These are phyloP conservation scores for Pedinophyceae sp. DNA, from an alignment of 139 green algal species.

Conservation along the genomic window DNA sequence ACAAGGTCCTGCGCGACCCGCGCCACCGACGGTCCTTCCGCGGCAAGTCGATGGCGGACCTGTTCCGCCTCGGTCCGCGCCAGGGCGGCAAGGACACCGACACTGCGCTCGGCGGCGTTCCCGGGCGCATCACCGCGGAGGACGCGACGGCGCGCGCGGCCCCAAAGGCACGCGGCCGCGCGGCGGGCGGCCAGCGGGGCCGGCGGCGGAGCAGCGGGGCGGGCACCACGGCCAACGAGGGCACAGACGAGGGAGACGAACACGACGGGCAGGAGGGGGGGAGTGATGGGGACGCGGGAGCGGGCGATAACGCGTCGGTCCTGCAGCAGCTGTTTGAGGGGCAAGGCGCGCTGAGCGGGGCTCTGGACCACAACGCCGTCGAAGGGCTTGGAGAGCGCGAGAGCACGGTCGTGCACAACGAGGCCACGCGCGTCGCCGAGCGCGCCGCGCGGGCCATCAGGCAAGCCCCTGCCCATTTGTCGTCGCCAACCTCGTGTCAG, in stretches of 20 bases:
- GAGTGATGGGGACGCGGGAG: neutral
- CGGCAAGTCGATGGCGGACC: constrained; percentile 65
- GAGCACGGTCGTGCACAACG: constrained; percentile 20
- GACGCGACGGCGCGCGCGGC: neutral
- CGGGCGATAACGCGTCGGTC: constrained; percentile 41
- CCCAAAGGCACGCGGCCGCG: neutral
- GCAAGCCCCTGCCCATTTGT: no score
- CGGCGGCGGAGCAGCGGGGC: neutral
- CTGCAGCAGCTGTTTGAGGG: constrained; percentile 78
- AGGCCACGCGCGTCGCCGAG: constrained; percentile 34
- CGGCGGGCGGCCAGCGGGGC: neutral
- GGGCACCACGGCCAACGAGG: neutral
- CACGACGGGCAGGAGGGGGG: neutral
- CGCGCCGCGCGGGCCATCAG: constrained; percentile 57
- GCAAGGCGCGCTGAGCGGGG: constrained; percentile 31
- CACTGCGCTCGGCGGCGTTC: neutral
- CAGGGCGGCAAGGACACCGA: constrained; percentile 15
- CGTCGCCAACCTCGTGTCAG: neutral
- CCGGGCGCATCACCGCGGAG: neutral
- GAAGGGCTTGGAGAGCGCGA: constrained; percentile 15
- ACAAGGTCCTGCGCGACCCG: constrained; percentile 80
- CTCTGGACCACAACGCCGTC: constrained; percentile 71
- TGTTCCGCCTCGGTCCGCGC: constrained; percentile 79
- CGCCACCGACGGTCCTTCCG: constrained; percentile 86
- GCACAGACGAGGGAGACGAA: constrained; percentile 5